phyloP scores from a whole-genome alignment of 116 monocot species.

The Posidonia oceanica region DNA sequence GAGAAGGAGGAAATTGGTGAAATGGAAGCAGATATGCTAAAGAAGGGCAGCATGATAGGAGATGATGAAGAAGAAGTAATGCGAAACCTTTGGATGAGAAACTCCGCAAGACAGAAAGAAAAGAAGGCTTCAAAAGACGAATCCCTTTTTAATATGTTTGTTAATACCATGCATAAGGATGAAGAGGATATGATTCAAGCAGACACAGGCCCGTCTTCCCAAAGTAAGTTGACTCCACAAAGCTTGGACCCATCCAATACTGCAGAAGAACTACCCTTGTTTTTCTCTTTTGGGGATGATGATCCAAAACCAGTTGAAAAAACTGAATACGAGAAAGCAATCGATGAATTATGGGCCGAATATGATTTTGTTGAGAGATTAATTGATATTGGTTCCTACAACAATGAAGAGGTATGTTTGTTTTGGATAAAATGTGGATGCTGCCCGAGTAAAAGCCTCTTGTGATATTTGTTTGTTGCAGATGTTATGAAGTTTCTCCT shows the following conservation, averaged over 20 bases:
- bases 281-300: constrained; percentile 49
- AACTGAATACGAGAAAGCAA: constrained; percentile 26
- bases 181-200: not conserved
- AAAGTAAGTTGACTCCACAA: not conserved
- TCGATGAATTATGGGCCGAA: constrained; percentile 64
- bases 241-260: not conserved
- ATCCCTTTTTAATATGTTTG: constrained; percentile 4
- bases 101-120: not conserved
- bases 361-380: constrained; percentile 41
- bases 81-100: not conserved
- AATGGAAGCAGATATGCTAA: constrained; percentile 1
- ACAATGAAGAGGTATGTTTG: constrained; percentile 8
- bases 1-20: not conserved
- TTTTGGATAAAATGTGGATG: not conserved
- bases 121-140: constrained; percentile 8
- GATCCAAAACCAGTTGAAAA: constrained; percentile 22
- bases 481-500: not conserved
- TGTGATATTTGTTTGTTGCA: no score
- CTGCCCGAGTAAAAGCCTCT: not conserved
- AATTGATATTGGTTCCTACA: constrained; percentile 33
- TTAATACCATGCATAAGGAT: constrained; percentile 6
- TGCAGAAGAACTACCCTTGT: constrained; percentile 14
- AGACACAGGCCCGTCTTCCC: not conserved
- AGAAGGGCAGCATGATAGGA: not conserved
- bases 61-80: not conserved